These are phyloP conservation scores for Edaphochlamys debaryana DNA, from an alignment of 139 green algal genomes.

Conservation along the genomic window DNA sequence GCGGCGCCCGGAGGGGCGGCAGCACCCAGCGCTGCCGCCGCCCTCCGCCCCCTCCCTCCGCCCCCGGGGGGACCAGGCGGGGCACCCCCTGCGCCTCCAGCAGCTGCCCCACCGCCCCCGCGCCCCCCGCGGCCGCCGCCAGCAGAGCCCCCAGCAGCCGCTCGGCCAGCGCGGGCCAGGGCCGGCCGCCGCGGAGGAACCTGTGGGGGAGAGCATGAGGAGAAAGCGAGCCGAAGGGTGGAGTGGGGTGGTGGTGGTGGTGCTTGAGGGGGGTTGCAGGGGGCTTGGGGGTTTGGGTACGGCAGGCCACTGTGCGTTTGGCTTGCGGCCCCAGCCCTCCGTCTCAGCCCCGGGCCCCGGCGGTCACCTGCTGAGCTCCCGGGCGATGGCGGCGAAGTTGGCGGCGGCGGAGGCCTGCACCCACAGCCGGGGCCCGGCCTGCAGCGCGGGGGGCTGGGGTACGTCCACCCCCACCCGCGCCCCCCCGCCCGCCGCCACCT, in stretches of 20 bases:
- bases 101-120: slow-evolving; percentile 1
- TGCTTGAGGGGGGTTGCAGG: neutral
- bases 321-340: neutral
- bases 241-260: neutral
- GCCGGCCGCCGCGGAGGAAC: slow-evolving; percentile 15
- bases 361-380: slow-evolving; percentile 30
- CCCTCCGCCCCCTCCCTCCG: neutral
- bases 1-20: no score
- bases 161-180: slow-evolving; percentile 35
- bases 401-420: neutral
- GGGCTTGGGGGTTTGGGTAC: neutral
- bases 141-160: slow-evolving; percentile 36
- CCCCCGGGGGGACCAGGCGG: neutral
- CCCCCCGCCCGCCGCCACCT: neutral
- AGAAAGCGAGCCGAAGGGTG: neutral
- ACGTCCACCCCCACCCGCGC: no score
- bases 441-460: neutral
- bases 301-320: neutral
- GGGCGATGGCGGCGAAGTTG: slow-evolving; percentile 27
- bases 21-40: no score
- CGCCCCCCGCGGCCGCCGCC: slow-evolving; percentile 16
- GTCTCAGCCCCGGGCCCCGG: neutral
- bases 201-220: neutral
- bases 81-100: slow-evolving; percentile 13
- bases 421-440: neutral